Evolutionary conservation across 164 flowering plant genomes (phyloP).

Genomic region (Tetrastigma voinierianum): DNA sequence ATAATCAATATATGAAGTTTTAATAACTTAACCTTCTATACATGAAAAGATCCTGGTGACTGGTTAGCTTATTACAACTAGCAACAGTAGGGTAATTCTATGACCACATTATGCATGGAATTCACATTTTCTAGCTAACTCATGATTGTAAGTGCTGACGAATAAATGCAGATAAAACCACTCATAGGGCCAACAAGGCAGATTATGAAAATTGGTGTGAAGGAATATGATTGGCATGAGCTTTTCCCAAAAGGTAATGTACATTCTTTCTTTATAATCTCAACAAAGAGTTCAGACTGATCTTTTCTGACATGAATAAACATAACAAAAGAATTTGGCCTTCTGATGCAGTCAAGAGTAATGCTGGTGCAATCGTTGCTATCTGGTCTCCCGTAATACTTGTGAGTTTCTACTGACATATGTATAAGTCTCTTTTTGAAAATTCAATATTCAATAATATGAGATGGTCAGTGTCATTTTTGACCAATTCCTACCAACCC

Average conservation of each 20-base stretch:
- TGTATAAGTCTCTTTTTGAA: not conserved
- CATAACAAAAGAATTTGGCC: constrained; percentile 4
- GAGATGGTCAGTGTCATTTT: not conserved
- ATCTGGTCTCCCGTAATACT: constrained; percentile 91
- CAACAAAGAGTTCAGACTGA: not conserved
- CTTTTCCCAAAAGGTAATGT: constrained; percentile 80
- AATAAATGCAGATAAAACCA: constrained; percentile 73
- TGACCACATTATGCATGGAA: not conserved
- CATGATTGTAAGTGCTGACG: constrained; percentile 3
- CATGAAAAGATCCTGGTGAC: not conserved
- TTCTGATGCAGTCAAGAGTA: constrained; percentile 62
- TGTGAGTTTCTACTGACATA: constrained; percentile 59
- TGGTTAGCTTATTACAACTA: not conserved
- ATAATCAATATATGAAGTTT: too few species aligned
- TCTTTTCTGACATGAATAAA: not conserved
- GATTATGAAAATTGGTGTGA: constrained; percentile 69
- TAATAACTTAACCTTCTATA: not conserved
- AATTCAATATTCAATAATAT: too few species aligned
- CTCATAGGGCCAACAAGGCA: constrained; percentile 80
- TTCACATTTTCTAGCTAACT: not conserved
- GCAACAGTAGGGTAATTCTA: not conserved
- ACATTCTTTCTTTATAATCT: not conserved
- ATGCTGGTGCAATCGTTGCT: constrained; percentile 87
- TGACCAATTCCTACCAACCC: too few species aligned
- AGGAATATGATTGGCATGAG: constrained; percentile 80